A percentile compares a stretch with the other conserved stretches of the same genome.
Conservation (phyloP, 768 basidiomycete species). For the Lactarius indigo region DNA sequence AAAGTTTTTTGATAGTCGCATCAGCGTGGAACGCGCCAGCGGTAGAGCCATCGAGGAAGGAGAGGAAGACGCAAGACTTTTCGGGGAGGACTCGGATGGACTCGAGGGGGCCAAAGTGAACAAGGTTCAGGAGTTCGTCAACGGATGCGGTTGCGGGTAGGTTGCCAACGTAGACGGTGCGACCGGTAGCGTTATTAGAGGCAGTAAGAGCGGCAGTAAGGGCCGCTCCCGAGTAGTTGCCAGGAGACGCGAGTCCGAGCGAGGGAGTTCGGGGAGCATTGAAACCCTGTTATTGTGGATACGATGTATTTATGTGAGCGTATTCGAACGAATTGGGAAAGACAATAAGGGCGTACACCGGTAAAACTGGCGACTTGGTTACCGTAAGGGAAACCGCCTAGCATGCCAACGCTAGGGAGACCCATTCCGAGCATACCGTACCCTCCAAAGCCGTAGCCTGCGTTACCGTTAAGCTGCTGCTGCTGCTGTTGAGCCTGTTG, state of each 20-base stretch:
- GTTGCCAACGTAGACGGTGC: constrained; percentile 97
- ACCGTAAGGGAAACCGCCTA: constrained; percentile 66
- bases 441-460: constrained; percentile 58
- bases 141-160: constrained; percentile 93
- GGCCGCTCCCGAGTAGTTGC: constrained; percentile 75
- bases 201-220: constrained; percentile 67
- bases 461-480: constrained; percentile 30
- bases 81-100: constrained; percentile 92
- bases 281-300: constrained; percentile 37
- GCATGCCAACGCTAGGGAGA: constrained; percentile 67
- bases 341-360: constrained; percentile 45
- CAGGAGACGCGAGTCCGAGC: constrained; percentile 62
- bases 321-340: background rate
- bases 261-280: constrained; percentile 62
- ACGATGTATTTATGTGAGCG: background rate
- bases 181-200: constrained; percentile 58
- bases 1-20: constrained; percentile 89
- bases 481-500: constrained; percentile 38
- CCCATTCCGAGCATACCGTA: constrained; percentile 84
- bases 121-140: constrained; percentile 95
- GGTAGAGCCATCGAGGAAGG: constrained; percentile 90
- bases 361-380: constrained; percentile 67
- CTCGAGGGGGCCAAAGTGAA: constrained; percentile 96
- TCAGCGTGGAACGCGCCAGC: constrained; percentile 98
- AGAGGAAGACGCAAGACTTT: constrained; percentile 97